Percentiles rank a stretch among this genome's conserved stretches.
Evolutionary conservation across 495 filamentous ascomycete genomes (phyloP).

Genomic region (Hypoxylon rickii): DNA sequence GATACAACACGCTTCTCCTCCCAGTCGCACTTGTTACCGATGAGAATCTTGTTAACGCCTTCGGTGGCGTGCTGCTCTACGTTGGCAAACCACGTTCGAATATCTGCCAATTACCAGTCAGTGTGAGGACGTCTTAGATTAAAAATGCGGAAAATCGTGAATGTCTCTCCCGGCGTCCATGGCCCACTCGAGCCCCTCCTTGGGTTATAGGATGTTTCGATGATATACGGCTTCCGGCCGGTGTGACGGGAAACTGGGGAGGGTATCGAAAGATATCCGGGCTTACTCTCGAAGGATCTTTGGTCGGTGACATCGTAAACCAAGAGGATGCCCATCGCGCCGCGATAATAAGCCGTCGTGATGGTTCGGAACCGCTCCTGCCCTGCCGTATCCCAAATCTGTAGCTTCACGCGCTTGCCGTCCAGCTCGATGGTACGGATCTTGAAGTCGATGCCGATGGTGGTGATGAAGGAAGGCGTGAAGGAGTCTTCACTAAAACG

Average conservation of each 20-base stretch:
- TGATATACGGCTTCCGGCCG: too few relatives aligned
- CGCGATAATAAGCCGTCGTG: constrained; percentile 97
- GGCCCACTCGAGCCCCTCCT: too few relatives aligned
- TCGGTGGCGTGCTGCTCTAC: constrained; percentile 99
- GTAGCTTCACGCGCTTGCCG: constrained; percentile 96
- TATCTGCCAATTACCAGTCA: constrained; percentile 64
- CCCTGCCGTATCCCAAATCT: constrained; percentile 99
- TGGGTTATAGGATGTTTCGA: too few relatives aligned
- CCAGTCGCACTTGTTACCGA: constrained; percentile 99
- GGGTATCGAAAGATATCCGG: neutral
- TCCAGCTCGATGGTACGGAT: constrained; percentile 98
- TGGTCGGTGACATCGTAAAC: constrained; percentile 99
- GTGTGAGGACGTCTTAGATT: constrained; percentile 5
- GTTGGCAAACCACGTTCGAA: constrained; percentile 98
- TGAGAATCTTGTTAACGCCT: constrained; percentile 99
- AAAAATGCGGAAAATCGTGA: too few relatives aligned
- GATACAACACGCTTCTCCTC: constrained; percentile 96
- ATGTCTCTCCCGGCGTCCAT: too few relatives aligned
- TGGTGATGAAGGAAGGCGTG: constrained; percentile 98
- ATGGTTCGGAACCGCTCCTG: constrained; percentile 98
- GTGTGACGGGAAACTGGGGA: too few relatives aligned
- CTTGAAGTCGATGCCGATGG: constrained; percentile 99
- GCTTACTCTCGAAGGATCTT: constrained; percentile 92
- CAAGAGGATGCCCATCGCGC: constrained; percentile 96
- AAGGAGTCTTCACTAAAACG: constrained; percentile 99